Evolutionary conservation across 2,329 filamentous ascomycete species (phyloP), one percentile per base, ranked within the genome.

Genomic region (Microcera coccophila): DNA sequence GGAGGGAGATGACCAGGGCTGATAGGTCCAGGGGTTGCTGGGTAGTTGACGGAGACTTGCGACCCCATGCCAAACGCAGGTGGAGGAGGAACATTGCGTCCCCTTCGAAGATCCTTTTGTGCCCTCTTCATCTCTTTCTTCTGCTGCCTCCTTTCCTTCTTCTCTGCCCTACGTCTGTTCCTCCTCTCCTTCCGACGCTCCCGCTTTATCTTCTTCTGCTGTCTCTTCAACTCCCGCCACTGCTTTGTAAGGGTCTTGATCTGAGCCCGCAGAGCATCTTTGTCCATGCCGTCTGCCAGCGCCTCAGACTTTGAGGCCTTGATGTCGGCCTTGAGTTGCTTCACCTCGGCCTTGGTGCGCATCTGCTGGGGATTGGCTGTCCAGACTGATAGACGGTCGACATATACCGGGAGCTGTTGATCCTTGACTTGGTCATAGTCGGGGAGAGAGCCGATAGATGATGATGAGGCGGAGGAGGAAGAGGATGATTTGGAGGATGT

Each of bases 381-480:
- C 75, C 76, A 81, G 7, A 65, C 58, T 17, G 65, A 50, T 14
- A 82, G 63, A 3, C 67, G 67, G 11, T 65, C 55, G 35, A 67
- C 67, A 12, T 72, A 69, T 1, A 72, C 46, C 2, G 74, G 70
- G 2, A 81, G 63, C 56, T 79, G 76, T 15, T 63, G 54, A 39
- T 72, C 70, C 11, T 58, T 60, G 2, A 81, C 63, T 32, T 75
- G 69, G 43, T 79, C 73, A 53, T 73, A 74, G 40, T 74, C 69
- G 0, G 76, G 75, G 1, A 82, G 71, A 2, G 75, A 79, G 26
- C 72, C 76, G 41, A 79, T 61, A 2, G 73, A 75, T 1, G 64
- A 68, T 3, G 50, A 60, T 1, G 65, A 68, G 16, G 58, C 61
- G 7, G 62, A 61, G 1, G 65, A 66, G 0, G 63, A 64, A 0